Conservation (phyloP, 352 stramenopile species). For the Globisporangium cylindrosporum region DNA sequence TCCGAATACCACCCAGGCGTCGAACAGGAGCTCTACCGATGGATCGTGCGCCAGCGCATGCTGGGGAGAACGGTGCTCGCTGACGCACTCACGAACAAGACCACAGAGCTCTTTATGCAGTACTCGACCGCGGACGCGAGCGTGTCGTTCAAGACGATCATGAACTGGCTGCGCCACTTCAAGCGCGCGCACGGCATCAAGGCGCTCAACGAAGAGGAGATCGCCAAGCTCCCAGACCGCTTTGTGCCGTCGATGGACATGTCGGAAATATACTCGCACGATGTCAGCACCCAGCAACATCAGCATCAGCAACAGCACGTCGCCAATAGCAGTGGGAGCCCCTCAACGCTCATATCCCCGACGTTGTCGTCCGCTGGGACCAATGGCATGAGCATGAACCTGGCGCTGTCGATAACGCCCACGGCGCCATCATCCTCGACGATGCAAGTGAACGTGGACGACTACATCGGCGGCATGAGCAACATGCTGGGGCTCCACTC, state of each 20-base stretch:
- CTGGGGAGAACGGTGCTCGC: slow-evolving; percentile 43
- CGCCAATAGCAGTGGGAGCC: background rate
- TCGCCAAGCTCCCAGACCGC: slow-evolving; percentile 44
- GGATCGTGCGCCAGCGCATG: slow-evolving; percentile 69
- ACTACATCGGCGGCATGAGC: slow-evolving; percentile 33
- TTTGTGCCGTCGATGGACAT: slow-evolving; percentile 71
- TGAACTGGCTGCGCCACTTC: slow-evolving; percentile 66
- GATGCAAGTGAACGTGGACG: slow-evolving; percentile 20
- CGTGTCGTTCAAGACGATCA: slow-evolving; percentile 41
- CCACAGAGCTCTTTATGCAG: slow-evolving; percentile 68
- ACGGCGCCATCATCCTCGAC: background rate
- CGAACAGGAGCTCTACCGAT: slow-evolving; percentile 81
- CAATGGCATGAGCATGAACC: background rate
- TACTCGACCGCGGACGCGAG: slow-evolving; percentile 41
- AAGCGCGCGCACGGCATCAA: slow-evolving; percentile 65
- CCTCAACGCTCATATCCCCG: background rate
- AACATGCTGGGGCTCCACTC: slow-evolving; percentile 11
- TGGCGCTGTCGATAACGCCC: background rate
- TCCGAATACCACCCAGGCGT: slow-evolving; percentile 73
- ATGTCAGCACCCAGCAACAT: background rate
- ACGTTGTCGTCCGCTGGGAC: background rate
- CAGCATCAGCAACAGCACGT: background rate
- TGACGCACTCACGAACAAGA: slow-evolving; percentile 50
- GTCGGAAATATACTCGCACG: background rate
- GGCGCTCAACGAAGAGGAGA: slow-evolving; percentile 42